Evolutionary conservation across 176 grass and related monocot species (phyloP), one percentile per base, ranked within the genome.

Genomic region (Carex parvula): DNA sequence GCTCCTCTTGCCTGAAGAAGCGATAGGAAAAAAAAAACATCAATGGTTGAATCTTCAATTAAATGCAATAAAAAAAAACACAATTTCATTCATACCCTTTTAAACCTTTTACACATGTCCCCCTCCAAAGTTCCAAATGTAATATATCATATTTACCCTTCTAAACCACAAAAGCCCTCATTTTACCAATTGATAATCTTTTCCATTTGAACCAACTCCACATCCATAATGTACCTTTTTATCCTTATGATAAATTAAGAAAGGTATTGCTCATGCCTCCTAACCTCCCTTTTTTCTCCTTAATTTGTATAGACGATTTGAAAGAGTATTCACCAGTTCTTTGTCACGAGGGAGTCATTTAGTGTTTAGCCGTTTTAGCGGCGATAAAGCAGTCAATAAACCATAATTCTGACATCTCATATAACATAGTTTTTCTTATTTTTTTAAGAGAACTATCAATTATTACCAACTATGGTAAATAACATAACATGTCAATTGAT

Each of bases 1-100:
- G 60, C 22, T 83, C 78, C 20, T 39, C 42, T 68, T 68, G 61
- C 60, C 81, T 83, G 44, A 35, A 83, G 55, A 64, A 44, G 33
- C 4, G 30, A 6, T 1, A 24, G 44, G n/a, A 37, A 61, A 30
- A n/a, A 26, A 70, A 18, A 71, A 6, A 46, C 61, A 68, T 65
- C 20, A 83, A 15, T 54, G 41, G 44, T 50, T 83, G 39, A 68
- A 8, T 57, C 20, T 9, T 64, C 41, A 42, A 41, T 81, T 6
- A 63, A 79, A 62, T 24, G 52, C 37, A 80, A 80, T 59, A 12
- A 80, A 61, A 59, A 32, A 32, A 59, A 3, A 60, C 3, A 30
- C 20, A 50, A 52, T 75, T 24, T 16, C 30, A 68, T 68, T 29
- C 3, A 26, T 50, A 13, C 44, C 42, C 9, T 68, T 14, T 15